Percentiles rank a stretch among this genome's conserved stretches.
These are phyloP conservation scores for Nemania bipapillata DNA, from an alignment of 2,329 filamentous ascomycete species.

Conservation along the genomic window DNA sequence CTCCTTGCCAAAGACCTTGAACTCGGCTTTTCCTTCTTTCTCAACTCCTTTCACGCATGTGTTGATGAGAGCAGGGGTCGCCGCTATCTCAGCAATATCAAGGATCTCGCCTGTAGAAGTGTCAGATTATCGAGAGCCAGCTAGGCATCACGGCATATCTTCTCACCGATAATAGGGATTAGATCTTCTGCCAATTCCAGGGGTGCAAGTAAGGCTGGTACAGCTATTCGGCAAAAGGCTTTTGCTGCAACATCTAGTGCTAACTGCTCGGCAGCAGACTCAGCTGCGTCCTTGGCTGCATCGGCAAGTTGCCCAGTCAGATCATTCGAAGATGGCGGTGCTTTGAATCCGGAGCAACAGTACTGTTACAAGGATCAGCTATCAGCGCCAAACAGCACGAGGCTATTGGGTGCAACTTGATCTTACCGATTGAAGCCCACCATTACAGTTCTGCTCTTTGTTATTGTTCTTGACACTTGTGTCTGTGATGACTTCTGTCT, in stretches of 20 bases:
- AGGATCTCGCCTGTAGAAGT: conserved; percentile 15
- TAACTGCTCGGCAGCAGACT: not conserved
- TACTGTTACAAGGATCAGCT: not conserved
- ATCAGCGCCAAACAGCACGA: too few relatives aligned
- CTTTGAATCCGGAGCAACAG: conserved; percentile 8
- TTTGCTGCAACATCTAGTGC: conserved; percentile 1
- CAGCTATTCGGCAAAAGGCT: not conserved
- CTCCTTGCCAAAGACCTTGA: not conserved
- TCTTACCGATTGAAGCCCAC: not conserved
- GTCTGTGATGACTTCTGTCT: not conserved
- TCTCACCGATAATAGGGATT: conserved; percentile 41
- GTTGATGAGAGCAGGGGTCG: not conserved
- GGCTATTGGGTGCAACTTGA: too few relatives aligned
- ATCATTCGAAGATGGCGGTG: not conserved
- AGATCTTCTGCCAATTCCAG: conserved; percentile 43
- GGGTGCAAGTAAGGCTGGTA: conserved; percentile 13
- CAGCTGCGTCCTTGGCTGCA: not conserved
- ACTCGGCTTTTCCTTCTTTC: not conserved
- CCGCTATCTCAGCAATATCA: not conserved
- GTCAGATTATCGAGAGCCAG: too few relatives aligned
- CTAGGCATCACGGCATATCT: too few relatives aligned
- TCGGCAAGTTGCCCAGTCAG: not conserved
- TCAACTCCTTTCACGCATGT: not conserved
- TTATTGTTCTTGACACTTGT: not conserved
- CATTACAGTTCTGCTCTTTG: conserved; percentile 7